Evolutionary conservation across 805 yeast genomes (phyloP).

Genomic region (Saccharomycopsis oosterbeekiorum): DNA sequence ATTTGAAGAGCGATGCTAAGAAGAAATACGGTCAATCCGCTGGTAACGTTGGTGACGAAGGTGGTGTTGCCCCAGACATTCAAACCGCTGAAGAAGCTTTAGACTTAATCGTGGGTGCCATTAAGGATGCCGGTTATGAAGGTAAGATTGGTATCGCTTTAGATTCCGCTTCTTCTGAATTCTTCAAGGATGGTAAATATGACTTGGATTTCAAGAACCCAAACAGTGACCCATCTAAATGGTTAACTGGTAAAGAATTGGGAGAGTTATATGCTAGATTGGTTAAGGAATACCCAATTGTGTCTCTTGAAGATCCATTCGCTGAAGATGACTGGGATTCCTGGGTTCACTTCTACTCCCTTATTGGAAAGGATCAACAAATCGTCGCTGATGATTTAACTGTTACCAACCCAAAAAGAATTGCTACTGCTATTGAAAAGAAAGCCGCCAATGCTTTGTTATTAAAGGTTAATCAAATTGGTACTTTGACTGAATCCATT

Average conservation of each 20-base stretch:
- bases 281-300: constrained; percentile 89
- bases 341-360: constrained; percentile 81
- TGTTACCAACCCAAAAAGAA: constrained; percentile 94
- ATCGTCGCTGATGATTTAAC: constrained; percentile 98
- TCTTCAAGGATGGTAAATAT: constrained; percentile 93
- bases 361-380: constrained; percentile 54
- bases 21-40: constrained; percentile 96
- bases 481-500: constrained; percentile 92
- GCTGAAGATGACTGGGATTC: constrained; percentile 99
- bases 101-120: constrained; percentile 85
- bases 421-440: constrained; percentile 91
- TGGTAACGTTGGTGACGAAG: constrained; percentile 99
- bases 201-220: constrained; percentile 99
- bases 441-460: constrained; percentile 91
- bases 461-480: constrained; percentile 98
- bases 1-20: constrained; percentile 85
- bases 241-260: constrained; percentile 83
- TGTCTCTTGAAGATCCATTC: constrained; percentile 97
- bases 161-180: constrained; percentile 96
- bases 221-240: constrained; percentile 77
- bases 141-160: constrained; percentile 88
- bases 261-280: constrained; percentile 75
- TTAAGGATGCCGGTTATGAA: constrained; percentile 89
- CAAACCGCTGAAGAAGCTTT: constrained; percentile 94
- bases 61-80: constrained; percentile 99